Conservation (phyloP, 2,329 filamentous ascomycete species). For the Beauveria sp. region DNA sequence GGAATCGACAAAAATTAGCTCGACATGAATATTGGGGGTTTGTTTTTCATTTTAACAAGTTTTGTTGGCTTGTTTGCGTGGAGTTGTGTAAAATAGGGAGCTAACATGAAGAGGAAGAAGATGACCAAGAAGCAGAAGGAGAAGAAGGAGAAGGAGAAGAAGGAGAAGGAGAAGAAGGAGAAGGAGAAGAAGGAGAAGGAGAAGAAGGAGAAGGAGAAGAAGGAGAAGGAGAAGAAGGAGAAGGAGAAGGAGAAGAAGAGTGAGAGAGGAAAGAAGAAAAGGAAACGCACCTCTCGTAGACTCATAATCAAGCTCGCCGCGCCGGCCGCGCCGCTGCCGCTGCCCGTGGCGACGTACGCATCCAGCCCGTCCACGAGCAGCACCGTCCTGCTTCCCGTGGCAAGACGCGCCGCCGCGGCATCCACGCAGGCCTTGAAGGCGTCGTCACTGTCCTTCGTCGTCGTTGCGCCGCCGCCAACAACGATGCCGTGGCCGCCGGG, state of each 20-base stretch:
- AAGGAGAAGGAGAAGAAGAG: not conserved
- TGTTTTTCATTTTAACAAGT: too few species aligned
- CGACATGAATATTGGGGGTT: too few species aligned
- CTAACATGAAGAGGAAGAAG: not conserved
- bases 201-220: not conserved
- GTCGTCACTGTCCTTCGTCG: not conserved
- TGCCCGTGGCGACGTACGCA: slow-evolving; percentile 52
- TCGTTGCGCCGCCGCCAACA: slow-evolving; percentile 21
- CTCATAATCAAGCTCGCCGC: slow-evolving; percentile 50
- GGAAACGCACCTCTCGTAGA: slow-evolving; percentile 52
- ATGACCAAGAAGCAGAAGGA: not conserved
- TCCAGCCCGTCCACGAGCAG: slow-evolving; percentile 61
- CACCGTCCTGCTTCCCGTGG: slow-evolving; percentile 31
- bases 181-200: not conserved
- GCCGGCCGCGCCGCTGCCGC: slow-evolving; percentile 31
- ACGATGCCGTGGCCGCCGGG: slow-evolving; percentile 13
- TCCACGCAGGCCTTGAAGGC: slow-evolving; percentile 33
- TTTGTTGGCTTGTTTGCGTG: too few species aligned
- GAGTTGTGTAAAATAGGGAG: too few species aligned
- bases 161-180: not conserved
- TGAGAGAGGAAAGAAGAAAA: not conserved
- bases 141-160: not conserved
- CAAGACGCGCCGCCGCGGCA: slow-evolving; percentile 25
- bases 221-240: too few species aligned
- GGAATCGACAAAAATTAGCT: too few species aligned